phyloP scores from a whole-genome alignment of 2,329 filamentous ascomycete species.

The Alternaria angustiovoidea region DNA sequence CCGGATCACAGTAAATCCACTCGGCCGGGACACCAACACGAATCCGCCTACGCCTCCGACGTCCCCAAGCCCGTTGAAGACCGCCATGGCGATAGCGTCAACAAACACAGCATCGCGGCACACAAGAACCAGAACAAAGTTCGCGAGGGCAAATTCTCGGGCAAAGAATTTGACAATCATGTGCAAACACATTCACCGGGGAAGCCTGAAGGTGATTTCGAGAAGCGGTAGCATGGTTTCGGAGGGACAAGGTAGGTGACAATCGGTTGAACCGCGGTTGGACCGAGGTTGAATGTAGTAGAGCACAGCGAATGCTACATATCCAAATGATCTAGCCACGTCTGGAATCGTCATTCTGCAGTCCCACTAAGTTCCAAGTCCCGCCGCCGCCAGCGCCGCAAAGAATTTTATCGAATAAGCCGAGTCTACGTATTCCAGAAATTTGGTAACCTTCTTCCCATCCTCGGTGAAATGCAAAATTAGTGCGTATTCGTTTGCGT shows the following conservation, averaged over 20 bases:
- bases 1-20: neutral
- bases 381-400: neutral
- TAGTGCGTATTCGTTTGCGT: slow-evolving; percentile 3
- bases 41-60: slow-evolving; percentile 24
- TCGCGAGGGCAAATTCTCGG: slow-evolving; percentile 34
- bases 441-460: slow-evolving; percentile 3
- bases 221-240: slow-evolving; percentile 22
- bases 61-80: slow-evolving; percentile 38
- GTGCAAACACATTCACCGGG: slow-evolving; percentile 26
- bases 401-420: slow-evolving; percentile 12
- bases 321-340: neutral
- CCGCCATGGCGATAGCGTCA: slow-evolving; percentile 33
- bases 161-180: slow-evolving; percentile 39
- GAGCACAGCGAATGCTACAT: neutral
- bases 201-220: slow-evolving; percentile 34
- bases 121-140: slow-evolving; percentile 36
- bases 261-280: slow-evolving; percentile 1
- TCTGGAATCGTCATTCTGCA: neutral
- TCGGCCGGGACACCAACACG: slow-evolving; percentile 14
- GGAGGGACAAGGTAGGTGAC: neutral
- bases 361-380: neutral
- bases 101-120: slow-evolving; percentile 36
- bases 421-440: slow-evolving; percentile 3
- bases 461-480: slow-evolving; percentile 9
- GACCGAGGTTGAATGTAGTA: neutral